A percentile compares a stretch with the other conserved stretches of the same genome.
phyloP scores from a whole-genome alignment of 192 early-diverging fungal genomes.

The Gigaspora rosea region DNA sequence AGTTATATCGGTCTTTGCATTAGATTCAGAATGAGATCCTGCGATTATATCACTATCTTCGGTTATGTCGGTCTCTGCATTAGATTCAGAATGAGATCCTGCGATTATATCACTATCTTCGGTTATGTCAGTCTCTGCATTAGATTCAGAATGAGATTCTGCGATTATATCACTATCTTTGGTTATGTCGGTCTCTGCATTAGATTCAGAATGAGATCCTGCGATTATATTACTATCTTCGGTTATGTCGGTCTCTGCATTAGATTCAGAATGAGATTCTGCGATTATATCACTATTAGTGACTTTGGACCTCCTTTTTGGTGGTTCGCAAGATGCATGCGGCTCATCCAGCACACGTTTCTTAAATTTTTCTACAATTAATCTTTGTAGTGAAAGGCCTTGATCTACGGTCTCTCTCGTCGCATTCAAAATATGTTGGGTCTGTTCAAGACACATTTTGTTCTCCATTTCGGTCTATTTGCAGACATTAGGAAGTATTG shows the following conservation, averaged over 20 bases:
- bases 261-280: conserved; percentile 21
- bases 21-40: no score
- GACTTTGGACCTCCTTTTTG: conserved; percentile 16
- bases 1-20: no score
- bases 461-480: conserved; percentile 21
- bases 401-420: conserved; percentile 22
- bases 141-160: no score
- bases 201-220: no score
- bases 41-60: no score
- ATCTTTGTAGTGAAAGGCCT: conserved; percentile 21
- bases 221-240: no score
- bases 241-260: conserved; percentile 14
- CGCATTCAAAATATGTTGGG: conserved; percentile 20
- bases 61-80: no score
- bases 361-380: conserved; percentile 23
- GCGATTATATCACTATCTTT: no score
- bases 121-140: no score
- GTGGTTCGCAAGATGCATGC: conserved; percentile 13
- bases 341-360: conserved; percentile 18
- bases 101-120: no score
- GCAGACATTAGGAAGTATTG: conserved; percentile 23
- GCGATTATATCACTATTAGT: conserved; percentile 23
- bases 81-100: no score
- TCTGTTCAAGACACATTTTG: conserved; percentile 19
- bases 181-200: no score